Evolutionary conservation across 257 asterid genomes (phyloP).

Genomic region (Salvia rosmarinus): DNA sequence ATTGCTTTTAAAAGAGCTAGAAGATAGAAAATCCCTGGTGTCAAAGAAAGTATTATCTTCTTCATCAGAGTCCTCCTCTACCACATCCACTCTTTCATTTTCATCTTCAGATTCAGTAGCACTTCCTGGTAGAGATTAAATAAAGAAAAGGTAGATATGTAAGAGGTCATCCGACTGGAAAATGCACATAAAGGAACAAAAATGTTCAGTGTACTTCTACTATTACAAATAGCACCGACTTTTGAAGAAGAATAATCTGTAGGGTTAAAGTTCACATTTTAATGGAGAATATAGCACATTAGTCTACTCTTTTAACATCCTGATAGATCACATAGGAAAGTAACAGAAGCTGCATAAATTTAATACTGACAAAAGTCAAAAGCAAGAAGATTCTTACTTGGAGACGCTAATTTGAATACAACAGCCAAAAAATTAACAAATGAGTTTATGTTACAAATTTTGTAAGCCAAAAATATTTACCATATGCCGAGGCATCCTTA

Average conservation of each 20-base stretch:
- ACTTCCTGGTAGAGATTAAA: slow-evolving; percentile 60
- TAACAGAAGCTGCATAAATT: slow-evolving; percentile 12
- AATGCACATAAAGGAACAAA: neutral
- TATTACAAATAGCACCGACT: slow-evolving; percentile 20
- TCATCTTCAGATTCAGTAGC: slow-evolving; percentile 87
- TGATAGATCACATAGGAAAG: neutral
- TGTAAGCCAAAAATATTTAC: slow-evolving; percentile 12
- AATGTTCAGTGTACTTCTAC: neutral
- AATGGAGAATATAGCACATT: neutral
- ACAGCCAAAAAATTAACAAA: neutral
- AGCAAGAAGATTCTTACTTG: neutral
- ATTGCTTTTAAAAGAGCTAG: slow-evolving; percentile 81
- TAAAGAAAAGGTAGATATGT: slow-evolving; percentile 30
- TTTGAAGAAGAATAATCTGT: neutral
- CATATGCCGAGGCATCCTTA: slow-evolving; percentile 38
- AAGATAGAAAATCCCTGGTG: slow-evolving; percentile 87
- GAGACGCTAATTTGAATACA: neutral
- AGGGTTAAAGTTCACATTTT: neutral
- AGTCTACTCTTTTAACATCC: slow-evolving; percentile 4
- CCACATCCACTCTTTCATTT: slow-evolving; percentile 78
- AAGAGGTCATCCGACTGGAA: slow-evolving; percentile 22
- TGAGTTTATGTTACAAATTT: slow-evolving; percentile 5
- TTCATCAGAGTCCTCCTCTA: slow-evolving; percentile 87
- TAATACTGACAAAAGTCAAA: neutral
- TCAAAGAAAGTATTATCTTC: slow-evolving; percentile 90